phyloP scores from a whole-genome alignment of 2,329 filamentous ascomycete genomes.

The Bipolaris victoriae region DNA sequence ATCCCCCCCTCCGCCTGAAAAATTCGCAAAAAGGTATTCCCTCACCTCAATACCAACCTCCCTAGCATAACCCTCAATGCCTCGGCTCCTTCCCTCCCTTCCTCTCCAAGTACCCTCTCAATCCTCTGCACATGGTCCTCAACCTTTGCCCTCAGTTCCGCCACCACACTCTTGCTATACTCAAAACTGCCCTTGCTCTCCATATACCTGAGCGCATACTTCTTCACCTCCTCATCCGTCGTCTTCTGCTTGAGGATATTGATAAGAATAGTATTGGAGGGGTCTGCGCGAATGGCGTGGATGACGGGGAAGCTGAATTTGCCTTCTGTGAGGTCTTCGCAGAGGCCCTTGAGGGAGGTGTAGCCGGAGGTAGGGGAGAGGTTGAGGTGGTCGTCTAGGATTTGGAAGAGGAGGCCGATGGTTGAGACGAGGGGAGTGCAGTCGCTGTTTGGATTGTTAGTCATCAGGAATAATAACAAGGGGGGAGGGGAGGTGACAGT shows the following conservation, averaged over 20 bases:
- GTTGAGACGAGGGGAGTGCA: slow-evolving; percentile 85
- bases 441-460: slow-evolving; percentile 56
- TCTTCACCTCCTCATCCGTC: slow-evolving; percentile 83
- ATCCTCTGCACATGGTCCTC: slow-evolving; percentile 52
- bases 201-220: slow-evolving; percentile 91
- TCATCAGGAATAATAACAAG: background rate
- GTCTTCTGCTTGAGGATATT: slow-evolving; percentile 94
- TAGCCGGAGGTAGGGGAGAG: slow-evolving; percentile 66
- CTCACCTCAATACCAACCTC: slow-evolving; percentile 44
- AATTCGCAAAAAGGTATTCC: background rate
- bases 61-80: slow-evolving; percentile 51
- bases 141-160: slow-evolving; percentile 53
- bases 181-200: slow-evolving; percentile 86
- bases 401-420: slow-evolving; percentile 86
- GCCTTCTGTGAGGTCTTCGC: slow-evolving; percentile 93
- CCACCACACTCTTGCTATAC: slow-evolving; percentile 71
- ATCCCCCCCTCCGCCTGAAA: too few species aligned
- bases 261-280: slow-evolving; percentile 76
- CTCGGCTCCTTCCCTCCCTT: slow-evolving; percentile 47
- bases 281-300: slow-evolving; percentile 83
- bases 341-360: slow-evolving; percentile 87
- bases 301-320: slow-evolving; percentile 98
- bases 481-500: slow-evolving; percentile 6
- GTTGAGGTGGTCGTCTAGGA: slow-evolving; percentile 93
- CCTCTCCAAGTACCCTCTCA: slow-evolving; percentile 47